These are phyloP conservation scores for Penicillium rolfsii DNA, from an alignment of 2,329 filamentous ascomycete genomes.

Conservation along the genomic window DNA sequence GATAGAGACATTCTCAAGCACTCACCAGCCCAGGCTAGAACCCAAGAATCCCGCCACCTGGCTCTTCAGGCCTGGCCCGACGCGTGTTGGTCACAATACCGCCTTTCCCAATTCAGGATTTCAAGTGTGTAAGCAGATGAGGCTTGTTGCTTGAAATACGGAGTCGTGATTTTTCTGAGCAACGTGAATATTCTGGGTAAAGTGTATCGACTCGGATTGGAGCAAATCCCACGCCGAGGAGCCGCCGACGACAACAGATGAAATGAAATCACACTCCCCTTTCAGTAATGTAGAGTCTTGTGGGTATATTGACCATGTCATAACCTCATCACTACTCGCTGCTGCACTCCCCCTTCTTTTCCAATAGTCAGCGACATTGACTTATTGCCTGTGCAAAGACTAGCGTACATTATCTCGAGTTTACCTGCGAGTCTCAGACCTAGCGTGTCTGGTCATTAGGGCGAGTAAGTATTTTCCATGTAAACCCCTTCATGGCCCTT, in stretches of 20 bases:
- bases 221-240: background rate
- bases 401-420: background rate
- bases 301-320: background rate
- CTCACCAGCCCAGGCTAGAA: background rate
- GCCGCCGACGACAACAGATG: background rate
- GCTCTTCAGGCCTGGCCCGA: constrained; percentile 13
- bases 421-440: constrained; percentile 10
- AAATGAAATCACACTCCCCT: background rate
- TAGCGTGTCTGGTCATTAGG: constrained; percentile 15
- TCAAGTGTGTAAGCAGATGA: constrained; percentile 14
- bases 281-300: background rate
- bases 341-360: background rate
- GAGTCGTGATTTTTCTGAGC: background rate
- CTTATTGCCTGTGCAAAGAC: constrained; percentile 1
- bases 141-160: background rate
- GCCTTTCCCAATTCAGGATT: constrained; percentile 18
- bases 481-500: too few species aligned
- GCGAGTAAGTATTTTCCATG: background rate
- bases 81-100: constrained; percentile 11
- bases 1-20: constrained; percentile 18
- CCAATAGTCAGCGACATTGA: background rate
- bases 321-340: background rate
- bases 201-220: background rate
- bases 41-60: constrained; percentile 18
- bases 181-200: background rate